These are phyloP conservation scores for Parachlorella kessleri DNA, from an alignment of 139 green algal species.

Conservation along the genomic window DNA sequence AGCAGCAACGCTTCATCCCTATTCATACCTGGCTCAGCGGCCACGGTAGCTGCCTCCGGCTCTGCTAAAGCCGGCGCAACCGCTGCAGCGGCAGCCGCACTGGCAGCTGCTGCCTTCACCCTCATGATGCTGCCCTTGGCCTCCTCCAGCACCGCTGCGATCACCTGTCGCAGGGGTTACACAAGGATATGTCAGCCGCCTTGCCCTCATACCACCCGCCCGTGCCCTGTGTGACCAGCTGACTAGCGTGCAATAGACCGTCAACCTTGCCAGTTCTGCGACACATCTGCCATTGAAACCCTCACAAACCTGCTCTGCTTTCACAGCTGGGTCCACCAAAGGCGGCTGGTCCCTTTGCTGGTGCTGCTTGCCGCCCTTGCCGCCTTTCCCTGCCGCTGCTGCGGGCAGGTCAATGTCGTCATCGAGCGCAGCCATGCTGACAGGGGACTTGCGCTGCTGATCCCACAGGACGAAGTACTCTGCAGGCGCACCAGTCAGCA, in stretches of 20 bases:
- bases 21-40: too few species aligned
- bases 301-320: conserved; percentile 18
- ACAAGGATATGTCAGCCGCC: not conserved
- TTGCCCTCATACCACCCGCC: not conserved
- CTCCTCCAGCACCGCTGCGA: conserved; percentile 37
- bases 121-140: not conserved
- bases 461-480: conserved; percentile 47
- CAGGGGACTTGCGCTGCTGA: conserved; percentile 28
- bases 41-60: not conserved
- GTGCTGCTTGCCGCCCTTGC: conserved; percentile 9
- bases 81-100: not conserved
- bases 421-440: conserved; percentile 2
- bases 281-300: not conserved
- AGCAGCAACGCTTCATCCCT: not conserved
- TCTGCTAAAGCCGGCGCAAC: not conserved
- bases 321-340: conserved; percentile 24
- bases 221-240: not conserved
- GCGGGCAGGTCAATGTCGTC: conserved; percentile 9
- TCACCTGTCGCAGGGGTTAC: conserved; percentile 6
- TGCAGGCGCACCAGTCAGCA: not conserved
- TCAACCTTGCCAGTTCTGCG: not conserved
- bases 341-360: not conserved
- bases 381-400: conserved; percentile 3
- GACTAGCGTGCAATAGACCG: too few species aligned
- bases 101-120: conserved; percentile 23